Evolutionary conservation across 116 monocot genomes (phyloP), one percentile per base, ranked within the genome.

Genomic region (Phalaenopsis hybrid): DNA sequence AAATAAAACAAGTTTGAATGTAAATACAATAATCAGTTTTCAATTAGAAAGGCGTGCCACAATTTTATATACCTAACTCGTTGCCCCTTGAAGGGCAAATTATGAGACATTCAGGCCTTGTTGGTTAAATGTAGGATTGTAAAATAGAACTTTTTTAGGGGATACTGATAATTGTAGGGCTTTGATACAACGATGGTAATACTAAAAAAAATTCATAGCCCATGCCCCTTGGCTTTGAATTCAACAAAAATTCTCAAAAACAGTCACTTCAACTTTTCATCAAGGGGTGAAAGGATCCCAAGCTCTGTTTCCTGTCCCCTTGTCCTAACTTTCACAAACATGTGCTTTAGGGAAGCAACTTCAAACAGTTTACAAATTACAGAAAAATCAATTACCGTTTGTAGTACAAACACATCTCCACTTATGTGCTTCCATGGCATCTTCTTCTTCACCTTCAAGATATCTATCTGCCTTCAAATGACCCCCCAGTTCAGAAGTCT

Each of bases 401-500:
- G 85, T 21, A 77, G 88, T 90, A 16, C 82, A 88, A 84, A 94
- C 87, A 78, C 92, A 94, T 89, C 85, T 90, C 96, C 96, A 97
- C 55, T 87, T 80, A 81, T 97, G 91, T 79, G 87, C 79, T 83
- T 92, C 92, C 83, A 90, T 79, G 52, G 92, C 91, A 84, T 97
- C 96, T 86, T 85, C 89, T 28, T 25, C 67, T 81, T 94, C 89
- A 45, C 79, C 86, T 88, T 89, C 88, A 83, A 46, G 59, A 81
- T 89, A 79, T 21, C 81, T 59, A 20, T 57, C 82, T 31, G 34
- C 74, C 65, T 37, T 86, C 49, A 76, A 69, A 78, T 74, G 25
- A 82, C 37, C 87, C 74, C 85, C 88, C 65, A 94, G 57, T 65
- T 87, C 77, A 80, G 92, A 94, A 75, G 92, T 82, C 77, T 88